Percentiles rank a stretch among this genome's conserved stretches.
Conservation (phyloP, 2,329 filamentous ascomycete genomes). For the Xylogone sp. region DNA sequence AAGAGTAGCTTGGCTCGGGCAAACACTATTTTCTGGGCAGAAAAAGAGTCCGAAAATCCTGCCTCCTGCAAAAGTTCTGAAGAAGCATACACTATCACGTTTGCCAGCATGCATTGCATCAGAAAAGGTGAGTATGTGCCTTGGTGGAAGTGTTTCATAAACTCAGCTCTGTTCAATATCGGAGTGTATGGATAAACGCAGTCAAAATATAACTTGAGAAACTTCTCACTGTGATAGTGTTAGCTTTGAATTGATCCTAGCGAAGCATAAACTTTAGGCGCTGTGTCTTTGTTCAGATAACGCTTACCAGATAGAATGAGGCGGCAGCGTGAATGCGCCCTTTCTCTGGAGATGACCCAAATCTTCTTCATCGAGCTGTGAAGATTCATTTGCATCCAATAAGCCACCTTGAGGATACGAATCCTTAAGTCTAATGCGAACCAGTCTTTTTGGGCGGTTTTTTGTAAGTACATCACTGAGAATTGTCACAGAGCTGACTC, state of each 20-base stretch:
- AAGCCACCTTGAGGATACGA: background rate
- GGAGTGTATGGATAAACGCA: conserved; percentile 3
- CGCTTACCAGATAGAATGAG: background rate
- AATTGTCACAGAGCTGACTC: too few relatives aligned
- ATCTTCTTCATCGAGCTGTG: background rate
- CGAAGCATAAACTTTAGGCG: too few relatives aligned
- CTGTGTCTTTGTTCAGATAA: too few relatives aligned
- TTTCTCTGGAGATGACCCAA: background rate
- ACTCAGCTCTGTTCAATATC: background rate
- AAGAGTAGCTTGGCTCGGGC: background rate
- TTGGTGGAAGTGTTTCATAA: background rate
- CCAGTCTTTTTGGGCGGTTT: background rate
- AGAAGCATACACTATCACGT: background rate
- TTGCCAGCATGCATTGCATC: background rate
- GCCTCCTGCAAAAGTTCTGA: background rate
- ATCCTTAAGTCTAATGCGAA: background rate
- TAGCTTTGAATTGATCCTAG: too few relatives aligned
- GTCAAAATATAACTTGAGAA: background rate
- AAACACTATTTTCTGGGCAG: conserved; percentile 1
- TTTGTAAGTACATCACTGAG: too few relatives aligned
- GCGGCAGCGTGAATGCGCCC: background rate
- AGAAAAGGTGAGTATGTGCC: background rate
- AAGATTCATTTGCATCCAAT: background rate
- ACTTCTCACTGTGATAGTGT: background rate
- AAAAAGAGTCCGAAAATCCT: background rate